Base-by-base conservation (phyloP, 768 basidiomycete genomes). In the Panus rudis region DNA sequence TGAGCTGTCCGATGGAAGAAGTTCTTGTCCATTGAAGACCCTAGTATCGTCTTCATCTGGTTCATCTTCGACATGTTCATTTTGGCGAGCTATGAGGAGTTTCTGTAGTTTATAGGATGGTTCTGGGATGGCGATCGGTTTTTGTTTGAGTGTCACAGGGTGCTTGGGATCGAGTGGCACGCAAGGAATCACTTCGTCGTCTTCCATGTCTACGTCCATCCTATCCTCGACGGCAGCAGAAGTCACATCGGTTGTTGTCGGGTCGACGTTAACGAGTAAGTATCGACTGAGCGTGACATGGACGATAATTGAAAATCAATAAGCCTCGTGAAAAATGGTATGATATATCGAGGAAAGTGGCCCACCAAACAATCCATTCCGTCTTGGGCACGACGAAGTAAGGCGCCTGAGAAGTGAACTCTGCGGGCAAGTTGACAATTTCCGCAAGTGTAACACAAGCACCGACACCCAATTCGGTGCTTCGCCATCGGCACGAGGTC, bases 341-440 rank as follows among this genome's bases (percentile, higher is more conserved):
- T 8, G 0, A 33, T 30, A 12, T n/a, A n/a, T n/a, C n/a, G n/a
- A 10, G 5, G 24, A 6, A 14, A 10, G 13, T 27, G 20, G 54
- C 75, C 33, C 50, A 78, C 80, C 80, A 81, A 56, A 82, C 68
- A 41, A 84, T 81, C 82, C 83, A 85, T 31, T 78, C 70, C 1
- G 80, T 79, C 42, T 83, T 64, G 16, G 72, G 59, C 28, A 84
- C 71, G 3, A 84, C 82, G 45, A 77, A 76, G 54, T 74, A 73
- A 0, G 74, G 72, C 31, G 65, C 64, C 0, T 52, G 51, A 50
- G 66, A 73, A n/a, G 78, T 73, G 46, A 81, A 87, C 40, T 75
- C 53, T 0, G 46, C 14, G 0, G 79, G 78, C 7, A 71, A 62
- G 51, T 85, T 86, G 53, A 83, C 78, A 13, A 82, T 69, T 62